Percentiles rank a stretch among this genome's conserved stretches.
Conservation (phyloP, 148 eudicot species). For the Heliosperma pusillum region DNA sequence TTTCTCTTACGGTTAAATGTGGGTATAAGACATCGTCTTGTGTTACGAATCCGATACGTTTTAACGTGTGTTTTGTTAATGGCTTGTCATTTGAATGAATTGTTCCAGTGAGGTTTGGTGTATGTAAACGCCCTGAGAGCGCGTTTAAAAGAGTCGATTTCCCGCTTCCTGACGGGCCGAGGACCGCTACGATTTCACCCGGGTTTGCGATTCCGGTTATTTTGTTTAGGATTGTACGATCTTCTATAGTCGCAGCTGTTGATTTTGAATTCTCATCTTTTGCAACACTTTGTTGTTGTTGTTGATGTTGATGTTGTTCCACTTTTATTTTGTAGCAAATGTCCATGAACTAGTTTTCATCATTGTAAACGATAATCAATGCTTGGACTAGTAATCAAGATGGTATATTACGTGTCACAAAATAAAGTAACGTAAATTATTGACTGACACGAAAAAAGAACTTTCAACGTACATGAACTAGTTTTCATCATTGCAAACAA, state of each 20-base stretch:
- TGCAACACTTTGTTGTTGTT: neutral
- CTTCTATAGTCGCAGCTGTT: conserved; percentile 29
- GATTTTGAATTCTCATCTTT: conserved; percentile 12
- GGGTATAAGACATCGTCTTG: conserved; percentile 86
- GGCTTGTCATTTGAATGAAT: conserved; percentile 53
- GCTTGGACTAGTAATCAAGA: too few species aligned
- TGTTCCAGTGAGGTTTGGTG: conserved; percentile 51
- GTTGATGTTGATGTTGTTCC: conserved; percentile 8
- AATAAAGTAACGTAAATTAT: too few species aligned
- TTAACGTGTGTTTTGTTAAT: conserved; percentile 34
- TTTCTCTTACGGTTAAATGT: conserved; percentile 73
- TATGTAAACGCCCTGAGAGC: conserved; percentile 55
- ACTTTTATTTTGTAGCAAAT: conserved; percentile 57
- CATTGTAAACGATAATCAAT: neutral
- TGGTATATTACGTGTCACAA: neutral
- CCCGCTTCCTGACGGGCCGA: conserved; percentile 96
- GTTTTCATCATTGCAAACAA: neutral
- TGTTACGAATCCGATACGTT: conserved; percentile 71
- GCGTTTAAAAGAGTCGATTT: conserved; percentile 83
- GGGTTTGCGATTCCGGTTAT: conserved; percentile 72
- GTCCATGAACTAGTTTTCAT: conserved; percentile 58
- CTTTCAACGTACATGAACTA: conserved; percentile 81
- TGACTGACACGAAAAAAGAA: too few species aligned
- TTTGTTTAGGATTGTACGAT: conserved; percentile 49
- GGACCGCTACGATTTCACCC: conserved; percentile 77